phyloP scores from a whole-genome alignment of 768 basidiomycete genomes.

The Wakefieldia striispora region DNA sequence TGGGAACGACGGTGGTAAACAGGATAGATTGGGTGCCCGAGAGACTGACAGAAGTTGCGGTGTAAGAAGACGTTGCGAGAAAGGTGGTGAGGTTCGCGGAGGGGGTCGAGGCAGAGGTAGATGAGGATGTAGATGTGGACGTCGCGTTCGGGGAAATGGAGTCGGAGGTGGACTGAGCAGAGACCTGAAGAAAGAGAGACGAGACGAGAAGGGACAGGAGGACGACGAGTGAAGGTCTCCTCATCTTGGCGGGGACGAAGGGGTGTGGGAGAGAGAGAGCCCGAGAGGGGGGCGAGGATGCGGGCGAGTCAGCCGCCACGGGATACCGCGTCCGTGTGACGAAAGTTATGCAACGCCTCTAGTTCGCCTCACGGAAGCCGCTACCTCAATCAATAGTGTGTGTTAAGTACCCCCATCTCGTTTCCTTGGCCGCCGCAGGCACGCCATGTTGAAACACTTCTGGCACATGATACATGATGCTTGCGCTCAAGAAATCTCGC shows the following conservation, averaged over 20 bases:
- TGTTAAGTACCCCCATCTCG: background rate
- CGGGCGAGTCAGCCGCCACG: constrained; percentile 31
- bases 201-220: constrained; percentile 27
- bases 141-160: constrained; percentile 18
- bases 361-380: constrained; percentile 2
- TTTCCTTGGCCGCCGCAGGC: constrained; percentile 16
- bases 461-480: too few species aligned
- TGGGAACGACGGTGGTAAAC: constrained; percentile 56
- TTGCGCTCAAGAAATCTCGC: too few species aligned
- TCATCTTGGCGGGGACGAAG: constrained; percentile 7
- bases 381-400: too few species aligned
- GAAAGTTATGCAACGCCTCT: constrained; percentile 8
- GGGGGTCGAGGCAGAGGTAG: background rate
- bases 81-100: constrained; percentile 47
- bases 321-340: constrained; percentile 16
- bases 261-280: background rate
- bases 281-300: constrained; percentile 7
- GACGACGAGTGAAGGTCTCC: constrained; percentile 4
- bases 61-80: constrained; percentile 52
- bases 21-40: constrained; percentile 49
- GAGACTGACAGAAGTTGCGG: constrained; percentile 45
- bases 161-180: constrained; percentile 36
- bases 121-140: constrained; percentile 4
- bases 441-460: constrained; percentile 11
- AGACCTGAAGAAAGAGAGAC: constrained; percentile 30